Conservation (phyloP, 192 early-diverging fungal species). For the Fimicolochytrium jonesii region DNA sequence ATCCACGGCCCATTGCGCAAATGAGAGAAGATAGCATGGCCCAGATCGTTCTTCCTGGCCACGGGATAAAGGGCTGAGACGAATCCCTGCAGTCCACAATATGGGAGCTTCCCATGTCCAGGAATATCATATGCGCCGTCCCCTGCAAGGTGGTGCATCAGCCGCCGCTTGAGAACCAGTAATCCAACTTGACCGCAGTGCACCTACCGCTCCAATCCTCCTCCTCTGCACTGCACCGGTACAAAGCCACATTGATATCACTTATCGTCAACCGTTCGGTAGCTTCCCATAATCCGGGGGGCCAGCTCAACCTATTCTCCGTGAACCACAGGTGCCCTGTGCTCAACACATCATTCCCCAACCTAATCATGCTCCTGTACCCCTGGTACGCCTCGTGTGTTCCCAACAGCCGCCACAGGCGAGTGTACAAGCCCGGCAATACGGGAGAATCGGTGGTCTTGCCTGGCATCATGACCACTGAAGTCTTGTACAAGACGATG, state of each 20-base stretch:
- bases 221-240: slow-evolving; percentile 87
- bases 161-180: not conserved
- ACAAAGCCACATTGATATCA: slow-evolving; percentile 84
- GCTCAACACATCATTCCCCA: slow-evolving; percentile 47
- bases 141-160: slow-evolving; percentile 31
- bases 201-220: slow-evolving; percentile 62
- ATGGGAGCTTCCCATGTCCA: slow-evolving; percentile 72
- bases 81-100: slow-evolving; percentile 92
- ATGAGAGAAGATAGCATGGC: slow-evolving; percentile 87
- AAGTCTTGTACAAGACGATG: slow-evolving; percentile 58
- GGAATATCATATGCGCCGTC: slow-evolving; percentile 88
- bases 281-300: slow-evolving; percentile 54
- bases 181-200: not conserved
- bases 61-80: slow-evolving; percentile 75
- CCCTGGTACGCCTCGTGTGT: slow-evolving; percentile 30
- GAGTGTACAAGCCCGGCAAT: slow-evolving; percentile 14
- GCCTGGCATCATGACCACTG: too few species aligned
- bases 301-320: slow-evolving; percentile 27
- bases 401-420: slow-evolving; percentile 38
- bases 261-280: slow-evolving; percentile 53
- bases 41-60: slow-evolving; percentile 82
- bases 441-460: too few species aligned
- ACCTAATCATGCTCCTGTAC: slow-evolving; percentile 42
- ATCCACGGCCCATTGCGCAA: slow-evolving; percentile 90
- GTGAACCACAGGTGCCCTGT: slow-evolving; percentile 33